phyloP scores from a whole-genome alignment of 768 basidiomycete species.

The Mycena floridula region DNA sequence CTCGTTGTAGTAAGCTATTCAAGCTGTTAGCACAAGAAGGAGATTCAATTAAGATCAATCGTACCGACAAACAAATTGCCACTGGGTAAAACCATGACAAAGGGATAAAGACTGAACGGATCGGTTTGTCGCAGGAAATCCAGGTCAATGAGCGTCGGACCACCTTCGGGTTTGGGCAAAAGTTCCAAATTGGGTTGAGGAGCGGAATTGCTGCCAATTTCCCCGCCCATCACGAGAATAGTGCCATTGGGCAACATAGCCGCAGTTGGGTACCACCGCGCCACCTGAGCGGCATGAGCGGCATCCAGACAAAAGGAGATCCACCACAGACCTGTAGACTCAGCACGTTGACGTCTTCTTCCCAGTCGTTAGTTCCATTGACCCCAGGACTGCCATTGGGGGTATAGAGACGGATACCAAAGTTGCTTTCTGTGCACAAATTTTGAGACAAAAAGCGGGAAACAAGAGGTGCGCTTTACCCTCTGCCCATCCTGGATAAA shows the following conservation, averaged over 20 bases:
- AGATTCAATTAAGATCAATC: too few species aligned
- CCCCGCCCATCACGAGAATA: slow-evolving; percentile 70
- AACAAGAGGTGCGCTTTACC: too few species aligned
- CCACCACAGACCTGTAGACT: not conserved
- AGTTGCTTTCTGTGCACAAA: slow-evolving; percentile 29
- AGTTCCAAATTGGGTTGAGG: slow-evolving; percentile 68
- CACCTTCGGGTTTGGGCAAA: slow-evolving; percentile 61
- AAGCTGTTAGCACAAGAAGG: too few species aligned
- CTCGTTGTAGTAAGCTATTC: slow-evolving; percentile 71
- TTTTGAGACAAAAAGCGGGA: slow-evolving; percentile 13
- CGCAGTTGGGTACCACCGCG: slow-evolving; percentile 70
- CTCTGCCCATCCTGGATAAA: too few species aligned
- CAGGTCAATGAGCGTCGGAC: slow-evolving; percentile 51
- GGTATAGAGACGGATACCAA: slow-evolving; percentile 65
- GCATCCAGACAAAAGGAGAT: not conserved
- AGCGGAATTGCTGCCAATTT: slow-evolving; percentile 62
- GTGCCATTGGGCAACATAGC: slow-evolving; percentile 69
- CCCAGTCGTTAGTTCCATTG: slow-evolving; percentile 76
- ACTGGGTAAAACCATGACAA: slow-evolving; percentile 65
- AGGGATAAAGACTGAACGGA: slow-evolving; percentile 78
- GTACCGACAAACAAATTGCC: slow-evolving; percentile 64
- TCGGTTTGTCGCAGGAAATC: slow-evolving; percentile 68
- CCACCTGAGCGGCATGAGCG: slow-evolving; percentile 28
- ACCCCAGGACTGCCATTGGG: slow-evolving; percentile 64
- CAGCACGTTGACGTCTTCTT: slow-evolving; percentile 49